Evolutionary conservation across 768 basidiomycete genomes (phyloP), one percentile per base, ranked within the genome.

Genomic region (Imleria badia): DNA sequence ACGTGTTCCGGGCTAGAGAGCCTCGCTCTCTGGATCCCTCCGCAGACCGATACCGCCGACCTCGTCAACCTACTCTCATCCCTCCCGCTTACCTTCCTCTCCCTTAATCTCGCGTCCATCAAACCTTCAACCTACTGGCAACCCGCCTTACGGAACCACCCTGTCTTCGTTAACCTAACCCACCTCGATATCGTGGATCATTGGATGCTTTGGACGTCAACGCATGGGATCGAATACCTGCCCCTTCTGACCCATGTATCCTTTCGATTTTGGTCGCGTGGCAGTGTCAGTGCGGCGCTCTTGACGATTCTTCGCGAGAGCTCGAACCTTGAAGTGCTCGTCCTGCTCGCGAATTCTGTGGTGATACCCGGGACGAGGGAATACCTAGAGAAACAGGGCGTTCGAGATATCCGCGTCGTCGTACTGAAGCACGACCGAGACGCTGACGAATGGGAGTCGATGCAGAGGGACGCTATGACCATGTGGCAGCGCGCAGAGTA

Each of bases 111-210:
- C 41, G 13, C 33, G 4, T 45, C 48, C 12, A 51, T 60, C 33
- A 20, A 54, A 6, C 41, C 33, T 5, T 14, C 30, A 7, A 49
- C 30, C 38, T 43, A 41, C 22, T 26, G 23, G 13, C 26, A 47
- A 22, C 23, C 31, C 19, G 36, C 34, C 7, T 36, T 54, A 38
- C 55, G 34, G 10, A 26, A 51, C 39, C 48, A 55, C n/a, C 64
- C 60, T 11, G 50, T 17, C 19, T 65, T 62, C 36, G 29, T 30
- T 5, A 41, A 45, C 34, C 38, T 66, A 1, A 60, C 61, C 13
- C 59, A 63, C 22, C 61, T 66, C 19, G 61, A 66, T 22, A 39
- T 66, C 42, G 45, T 64, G n/a, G 55, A 64, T 20, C 48, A 58
- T 10, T 64, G 61, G 61, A 45, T 52, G 1, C 49, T 66, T 9